Evolutionary conservation across 2,329 filamentous ascomycete species (phyloP), one percentile per base, ranked within the genome.

Genomic region (Coniochaeta sp.): DNA sequence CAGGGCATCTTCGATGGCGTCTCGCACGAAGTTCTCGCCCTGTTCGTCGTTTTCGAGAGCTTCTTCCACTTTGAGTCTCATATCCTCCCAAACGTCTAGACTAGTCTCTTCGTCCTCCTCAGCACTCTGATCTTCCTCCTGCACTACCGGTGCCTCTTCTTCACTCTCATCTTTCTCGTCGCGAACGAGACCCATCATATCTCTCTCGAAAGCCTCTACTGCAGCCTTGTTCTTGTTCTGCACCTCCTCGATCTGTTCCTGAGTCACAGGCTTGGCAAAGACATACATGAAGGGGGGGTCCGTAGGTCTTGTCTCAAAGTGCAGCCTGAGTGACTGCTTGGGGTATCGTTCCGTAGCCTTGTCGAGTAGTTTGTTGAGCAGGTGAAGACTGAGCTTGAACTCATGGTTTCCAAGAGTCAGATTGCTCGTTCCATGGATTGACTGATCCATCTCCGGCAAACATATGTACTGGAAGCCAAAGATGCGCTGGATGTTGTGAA

Each of bases 391-490:
- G 33, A 90, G 73, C 70, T 87, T 89, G 76, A 98, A 98, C 71
- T 99, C 95, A 55, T 82, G 77, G 68, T 97, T 88, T 24, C 96
- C 96, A 6, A 96, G 74, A 1, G 74, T 69, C 19, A 68, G 79
- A 67, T 92, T 80, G 0, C 72, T 68, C 58, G 91, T 88, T 24
- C 91, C 92, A 70, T 99, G 96, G n/a, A 99, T 74, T 0, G 91
- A 84, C n/a, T 81, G 71, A 71, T 99, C 95, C 89, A 99, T 92
- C 70, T 99, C 95, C 4, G 84, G 72, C 16, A 98, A 76, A 62
- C 87, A 87, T 62, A 99, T 83, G 71, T 99, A 99, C 73, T 99
- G 95, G 73, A 99, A 99, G 6, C 95, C 95, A 71, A 99, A 99
- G 57, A 99, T 96, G 60, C 93, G 89, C 73, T 93, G 83, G 1